Conservation (phyloP, 345 rosid species). For the Salix suchowensis region DNA sequence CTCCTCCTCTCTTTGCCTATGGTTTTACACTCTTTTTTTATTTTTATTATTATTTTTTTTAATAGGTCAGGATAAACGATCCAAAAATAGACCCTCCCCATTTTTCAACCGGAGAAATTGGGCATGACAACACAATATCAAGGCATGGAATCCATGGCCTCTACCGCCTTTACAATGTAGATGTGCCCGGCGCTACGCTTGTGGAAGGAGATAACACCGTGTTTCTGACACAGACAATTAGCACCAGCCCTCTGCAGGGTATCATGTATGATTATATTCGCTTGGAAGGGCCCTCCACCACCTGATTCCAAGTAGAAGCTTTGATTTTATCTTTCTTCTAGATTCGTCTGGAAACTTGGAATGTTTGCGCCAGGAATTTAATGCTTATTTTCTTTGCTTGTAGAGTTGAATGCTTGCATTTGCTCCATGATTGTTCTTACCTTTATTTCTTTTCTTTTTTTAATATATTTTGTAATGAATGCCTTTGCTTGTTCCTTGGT, state of each 20-base stretch:
- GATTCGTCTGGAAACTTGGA: too few relatives aligned
- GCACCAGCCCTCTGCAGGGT: conserved; percentile 18
- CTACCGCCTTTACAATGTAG: conserved; percentile 48
- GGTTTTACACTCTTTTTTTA: too few relatives aligned
- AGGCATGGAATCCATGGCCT: conserved; percentile 84
- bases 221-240: conserved; percentile 15
- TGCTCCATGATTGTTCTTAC: too few relatives aligned
- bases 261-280: conserved; percentile 29
- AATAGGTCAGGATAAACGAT: conserved; percentile 61
- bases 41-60: background rate
- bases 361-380: too few relatives aligned
- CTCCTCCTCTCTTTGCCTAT: too few relatives aligned
- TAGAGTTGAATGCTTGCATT: too few relatives aligned
- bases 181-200: conserved; percentile 28
- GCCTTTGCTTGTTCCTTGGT: too few relatives aligned
- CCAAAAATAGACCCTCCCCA: conserved; percentile 31
- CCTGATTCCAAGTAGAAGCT: too few relatives aligned
- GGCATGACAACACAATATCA: conserved; percentile 72
- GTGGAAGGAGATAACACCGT: conserved; percentile 18
- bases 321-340: too few relatives aligned
- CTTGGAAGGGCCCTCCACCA: conserved; percentile 17
- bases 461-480: too few relatives aligned
- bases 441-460: too few relatives aligned
- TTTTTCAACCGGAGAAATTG: conserved; percentile 57
- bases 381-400: too few relatives aligned